Conservation (phyloP, 345 rosid species). For the Corchorus capsularis region DNA sequence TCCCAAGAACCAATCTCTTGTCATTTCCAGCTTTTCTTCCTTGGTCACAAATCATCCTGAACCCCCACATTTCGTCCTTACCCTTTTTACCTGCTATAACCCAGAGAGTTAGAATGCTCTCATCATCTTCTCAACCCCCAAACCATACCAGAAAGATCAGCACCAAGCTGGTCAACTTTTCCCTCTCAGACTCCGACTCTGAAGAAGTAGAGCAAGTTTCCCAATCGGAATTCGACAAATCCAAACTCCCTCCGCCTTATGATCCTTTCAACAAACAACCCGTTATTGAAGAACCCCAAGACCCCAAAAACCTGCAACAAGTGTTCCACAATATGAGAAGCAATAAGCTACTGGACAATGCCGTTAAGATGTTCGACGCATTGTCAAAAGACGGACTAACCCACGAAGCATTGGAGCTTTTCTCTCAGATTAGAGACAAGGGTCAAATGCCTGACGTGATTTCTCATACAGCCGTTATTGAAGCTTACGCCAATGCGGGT, state of each 20-base stretch:
- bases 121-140: constrained; percentile 12
- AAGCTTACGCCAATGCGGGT: constrained; percentile 72
- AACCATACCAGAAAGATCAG: constrained; percentile 27
- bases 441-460: constrained; percentile 76
- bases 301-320: constrained; percentile 63
- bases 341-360: constrained; percentile 53
- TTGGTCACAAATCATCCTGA: neutral
- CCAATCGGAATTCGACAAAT: constrained; percentile 13
- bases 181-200: constrained; percentile 52
- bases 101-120: neutral
- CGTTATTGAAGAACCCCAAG: constrained; percentile 47
- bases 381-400: constrained; percentile 77
- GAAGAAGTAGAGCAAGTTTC: constrained; percentile 23
- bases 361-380: constrained; percentile 83
- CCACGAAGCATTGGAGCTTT: constrained; percentile 76
- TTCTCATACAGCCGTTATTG: constrained; percentile 70
- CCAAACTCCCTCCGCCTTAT: constrained; percentile 65
- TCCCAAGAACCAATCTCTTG: neutral
- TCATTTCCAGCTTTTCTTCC: neutral
- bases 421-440: constrained; percentile 63
- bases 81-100: too few species aligned
- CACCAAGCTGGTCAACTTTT: constrained; percentile 65
- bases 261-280: constrained; percentile 64
- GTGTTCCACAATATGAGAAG: constrained; percentile 69
- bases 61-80: neutral